phyloP scores from a whole-genome alignment of 2,329 filamentous ascomycete species.

The Alternaria incomplexa region DNA sequence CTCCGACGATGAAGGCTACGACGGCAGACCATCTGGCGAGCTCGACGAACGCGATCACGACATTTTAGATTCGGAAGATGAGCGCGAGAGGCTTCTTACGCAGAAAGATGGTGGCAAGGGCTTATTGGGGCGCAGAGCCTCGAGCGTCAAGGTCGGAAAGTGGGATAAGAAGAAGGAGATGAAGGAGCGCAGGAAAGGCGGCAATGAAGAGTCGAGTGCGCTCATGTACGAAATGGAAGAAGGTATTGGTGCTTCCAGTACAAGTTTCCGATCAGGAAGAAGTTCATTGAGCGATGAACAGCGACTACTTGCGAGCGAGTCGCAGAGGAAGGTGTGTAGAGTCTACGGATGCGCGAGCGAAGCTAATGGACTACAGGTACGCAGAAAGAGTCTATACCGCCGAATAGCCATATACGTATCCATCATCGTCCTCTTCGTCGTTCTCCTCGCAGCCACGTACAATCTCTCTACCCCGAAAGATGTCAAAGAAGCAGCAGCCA shows the following conservation, averaged over 20 bases:
- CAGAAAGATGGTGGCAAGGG: constrained; percentile 31
- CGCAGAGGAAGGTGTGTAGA: constrained; percentile 38
- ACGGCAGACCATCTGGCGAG: constrained; percentile 45
- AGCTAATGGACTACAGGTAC: constrained; percentile 29
- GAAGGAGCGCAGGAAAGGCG: constrained; percentile 49
- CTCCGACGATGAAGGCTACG: constrained; percentile 41
- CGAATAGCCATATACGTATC: constrained; percentile 51
- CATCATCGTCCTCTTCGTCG: constrained; percentile 60
- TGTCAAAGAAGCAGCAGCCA: constrained; percentile 32
- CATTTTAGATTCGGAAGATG: constrained; percentile 55
- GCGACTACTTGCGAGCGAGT: constrained; percentile 60
- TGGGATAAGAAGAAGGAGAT: constrained; percentile 30
- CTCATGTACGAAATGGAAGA: constrained; percentile 93
- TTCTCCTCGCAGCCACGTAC: constrained; percentile 63
- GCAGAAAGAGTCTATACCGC: constrained; percentile 46
- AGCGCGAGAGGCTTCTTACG: constrained; percentile 52
- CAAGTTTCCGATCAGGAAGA: constrained; percentile 39
- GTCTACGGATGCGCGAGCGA: constrained; percentile 42
- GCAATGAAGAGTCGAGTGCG: constrained; percentile 71
- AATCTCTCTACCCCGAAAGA: constrained; percentile 54
- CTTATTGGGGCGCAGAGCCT: constrained; percentile 37
- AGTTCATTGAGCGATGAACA: constrained; percentile 57
- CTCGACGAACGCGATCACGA: constrained; percentile 46
- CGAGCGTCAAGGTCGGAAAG: constrained; percentile 39
- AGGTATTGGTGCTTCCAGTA: constrained; percentile 68